Evolutionary conservation across 108 stramenopile genomes (phyloP).

Genomic region (Phaeodactylum tricornutum): DNA sequence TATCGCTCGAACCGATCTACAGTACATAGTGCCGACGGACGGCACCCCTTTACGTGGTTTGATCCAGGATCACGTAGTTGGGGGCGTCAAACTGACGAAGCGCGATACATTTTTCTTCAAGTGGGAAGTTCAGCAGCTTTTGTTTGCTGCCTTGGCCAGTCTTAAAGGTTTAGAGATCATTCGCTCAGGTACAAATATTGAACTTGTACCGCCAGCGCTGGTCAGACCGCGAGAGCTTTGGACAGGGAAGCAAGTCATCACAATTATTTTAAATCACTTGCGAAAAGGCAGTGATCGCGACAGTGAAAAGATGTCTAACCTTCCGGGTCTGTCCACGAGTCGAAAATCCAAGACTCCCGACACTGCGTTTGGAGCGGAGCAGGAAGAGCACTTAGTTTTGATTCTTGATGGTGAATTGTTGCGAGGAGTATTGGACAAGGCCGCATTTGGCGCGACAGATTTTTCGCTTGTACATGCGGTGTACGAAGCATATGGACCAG

Average conservation of each 20-base stretch:
- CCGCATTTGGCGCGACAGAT: conserved; percentile 90
- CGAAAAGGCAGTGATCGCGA: conserved; percentile 77
- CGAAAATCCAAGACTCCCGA: conserved; percentile 90
- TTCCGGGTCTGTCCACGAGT: conserved; percentile 80
- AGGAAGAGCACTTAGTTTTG: conserved; percentile 87
- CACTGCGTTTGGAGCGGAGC: conserved; percentile 73
- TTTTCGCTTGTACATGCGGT: conserved; percentile 94
- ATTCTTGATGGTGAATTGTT: conserved; percentile 89
- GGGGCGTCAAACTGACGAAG: conserved; percentile 92
- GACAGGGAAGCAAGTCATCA: conserved; percentile 97
- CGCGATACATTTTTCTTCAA: conserved; percentile 87
- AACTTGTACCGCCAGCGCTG: conserved; percentile 90
- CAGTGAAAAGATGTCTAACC: conserved; percentile 10
- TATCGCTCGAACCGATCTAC: conserved; percentile 90
- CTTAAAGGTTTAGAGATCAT: conserved; percentile 87
- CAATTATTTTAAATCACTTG: conserved; percentile 73
- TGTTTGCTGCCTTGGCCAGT: conserved; percentile 84
- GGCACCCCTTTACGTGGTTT: conserved; percentile 95
- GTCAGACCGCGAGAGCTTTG: conserved; percentile 85
- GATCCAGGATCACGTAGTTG: conserved; percentile 99
- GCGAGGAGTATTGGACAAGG: conserved; percentile 95
- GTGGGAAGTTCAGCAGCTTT: conserved; percentile 92
- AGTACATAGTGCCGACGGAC: conserved; percentile 95
- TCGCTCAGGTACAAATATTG: conserved; percentile 61
- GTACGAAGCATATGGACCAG: conserved; percentile 92